These are phyloP conservation scores for Aspergillus tubingensis DNA, from an alignment of 2,329 filamentous ascomycete genomes.

Conservation along the genomic window DNA sequence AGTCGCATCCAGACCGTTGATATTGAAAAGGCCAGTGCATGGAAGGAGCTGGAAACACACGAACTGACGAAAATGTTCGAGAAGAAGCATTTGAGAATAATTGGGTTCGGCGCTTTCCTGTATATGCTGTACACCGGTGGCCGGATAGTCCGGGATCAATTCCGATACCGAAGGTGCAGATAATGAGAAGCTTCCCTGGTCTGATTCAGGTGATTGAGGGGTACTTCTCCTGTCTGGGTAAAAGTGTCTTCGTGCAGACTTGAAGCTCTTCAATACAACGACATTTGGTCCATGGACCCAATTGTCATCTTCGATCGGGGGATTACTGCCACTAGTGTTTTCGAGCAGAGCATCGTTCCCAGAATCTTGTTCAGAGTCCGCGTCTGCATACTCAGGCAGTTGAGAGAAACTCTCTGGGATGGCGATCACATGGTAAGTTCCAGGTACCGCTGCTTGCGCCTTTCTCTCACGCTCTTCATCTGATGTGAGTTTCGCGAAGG, in stretches of 20 bases:
- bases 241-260: constrained; percentile 45
- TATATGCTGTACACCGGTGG: constrained; percentile 25
- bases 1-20: constrained; percentile 38
- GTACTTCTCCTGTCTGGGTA: constrained; percentile 33
- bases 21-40: constrained; percentile 20
- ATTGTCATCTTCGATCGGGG: constrained; percentile 24
- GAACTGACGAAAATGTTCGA: constrained; percentile 43
- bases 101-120: constrained; percentile 25
- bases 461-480: constrained; percentile 62
- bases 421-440: constrained; percentile 58
- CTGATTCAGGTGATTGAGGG: constrained; percentile 39
- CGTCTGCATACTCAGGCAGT: constrained; percentile 53
- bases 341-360: constrained; percentile 25
- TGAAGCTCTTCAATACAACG: constrained; percentile 54
- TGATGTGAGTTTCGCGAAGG: constrained; percentile 55
- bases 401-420: constrained; percentile 57
- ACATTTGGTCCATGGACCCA: constrained; percentile 49
- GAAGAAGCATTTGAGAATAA: constrained; percentile 36
- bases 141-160: not conserved
- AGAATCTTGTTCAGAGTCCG: constrained; percentile 23
- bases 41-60: constrained; percentile 46
- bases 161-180: constrained; percentile 26
- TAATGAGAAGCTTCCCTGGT: constrained; percentile 30
- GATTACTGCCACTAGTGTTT: constrained; percentile 31
- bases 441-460: constrained; percentile 53